Base-by-base conservation (phyloP, 192 early-diverging fungal genomes). In the Linnemannia exigua region DNA sequence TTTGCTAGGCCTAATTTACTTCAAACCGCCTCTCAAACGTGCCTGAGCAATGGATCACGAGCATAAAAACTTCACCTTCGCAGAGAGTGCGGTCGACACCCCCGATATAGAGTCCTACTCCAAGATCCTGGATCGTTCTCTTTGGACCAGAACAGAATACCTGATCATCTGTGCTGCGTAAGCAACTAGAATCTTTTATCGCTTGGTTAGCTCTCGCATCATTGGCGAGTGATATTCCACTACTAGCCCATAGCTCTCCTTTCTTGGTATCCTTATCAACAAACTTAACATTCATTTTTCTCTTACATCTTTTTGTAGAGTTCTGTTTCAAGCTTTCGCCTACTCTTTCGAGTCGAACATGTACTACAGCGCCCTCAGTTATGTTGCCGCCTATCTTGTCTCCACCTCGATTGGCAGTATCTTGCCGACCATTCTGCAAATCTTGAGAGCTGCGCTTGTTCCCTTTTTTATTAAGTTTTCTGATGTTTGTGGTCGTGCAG, bases 401-500 rank as follows among this genome's bases (percentile, higher is more conserved):
- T 50, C 46, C 79, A 51, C 58, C 46, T 80, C 79, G 6, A 33
- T 80, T 50, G 71, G 44, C 41, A 67, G 54, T 28, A 37, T 80
- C 63, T 37, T 80, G 54, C 79, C 79, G 5, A 80, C 79, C 0
- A 80, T 80, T 28, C 47, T 80, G 5, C 48, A 80, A 58, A 80
- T 80, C 52, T 47, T 80, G 14, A 28, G 31, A 16, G 58, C 79
- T 0, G 79, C 79, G 3, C 61, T 80, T 12, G 79, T 80, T 16
- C 79, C 79, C 5, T 80, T 80, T 52, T 80, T 67, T 63, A 72
- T 46, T 37, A 80, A 80, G 36, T 36, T 80, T 37, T 80, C 79
- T 2, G 79, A 80, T n/a, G 79, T 80, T 8, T 33, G 44, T 22
- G 79, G 79, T 16, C 79, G 79, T 51, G 70, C 71, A 11, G 52